A percentile compares a stretch with the other conserved stretches of the same genome.
Evolutionary conservation across 2,329 filamentous ascomycete species (phyloP).

Genomic region (Hymenotorrendiella dingleyae): DNA sequence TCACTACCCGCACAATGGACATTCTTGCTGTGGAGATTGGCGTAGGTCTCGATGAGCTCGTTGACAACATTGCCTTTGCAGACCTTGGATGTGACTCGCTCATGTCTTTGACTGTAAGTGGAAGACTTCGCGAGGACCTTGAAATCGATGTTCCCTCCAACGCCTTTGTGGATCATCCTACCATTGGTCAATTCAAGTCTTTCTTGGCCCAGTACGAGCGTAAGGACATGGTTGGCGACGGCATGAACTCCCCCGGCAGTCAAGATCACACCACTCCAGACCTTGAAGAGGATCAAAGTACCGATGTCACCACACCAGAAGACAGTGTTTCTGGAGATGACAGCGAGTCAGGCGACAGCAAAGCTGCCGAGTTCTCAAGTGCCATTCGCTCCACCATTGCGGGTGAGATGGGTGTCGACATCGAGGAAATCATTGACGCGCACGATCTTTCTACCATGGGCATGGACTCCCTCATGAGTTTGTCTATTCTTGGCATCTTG

Average conservation of each 20-base stretch:
- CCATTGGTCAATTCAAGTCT: conserved; percentile 45
- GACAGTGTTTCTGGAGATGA: conserved; percentile 45
- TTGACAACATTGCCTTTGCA: conserved; percentile 49
- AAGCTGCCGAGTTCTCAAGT: conserved; percentile 37
- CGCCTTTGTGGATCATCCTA: conserved; percentile 35
- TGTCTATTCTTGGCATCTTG: conserved; percentile 49
- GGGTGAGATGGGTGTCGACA: conserved; percentile 65
- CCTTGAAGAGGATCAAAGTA: conserved; percentile 37
- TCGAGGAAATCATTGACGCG: conserved; percentile 53
- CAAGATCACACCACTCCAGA: conserved; percentile 32
- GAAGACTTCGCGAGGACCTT: conserved; percentile 51
- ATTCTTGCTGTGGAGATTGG: conserved; percentile 53
- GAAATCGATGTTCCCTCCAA: conserved; percentile 48
- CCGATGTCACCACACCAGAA: conserved; percentile 48
- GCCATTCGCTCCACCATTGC: conserved; percentile 61
- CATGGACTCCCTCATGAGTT: conserved; percentile 53
- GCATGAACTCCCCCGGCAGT: conserved; percentile 6
- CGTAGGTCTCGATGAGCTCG: conserved; percentile 47
- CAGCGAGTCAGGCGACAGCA: conserved; percentile 33
- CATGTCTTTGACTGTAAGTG: conserved; percentile 53
- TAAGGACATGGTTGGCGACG: not conserved
- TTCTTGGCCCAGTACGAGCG: conserved; percentile 37
- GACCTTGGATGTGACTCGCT: conserved; percentile 57
- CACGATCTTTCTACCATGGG: conserved; percentile 50
- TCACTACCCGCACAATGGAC: conserved; percentile 42